phyloP scores from a whole-genome alignment of 1,284 basidiomycete species.

The Ustilago curta region DNA sequence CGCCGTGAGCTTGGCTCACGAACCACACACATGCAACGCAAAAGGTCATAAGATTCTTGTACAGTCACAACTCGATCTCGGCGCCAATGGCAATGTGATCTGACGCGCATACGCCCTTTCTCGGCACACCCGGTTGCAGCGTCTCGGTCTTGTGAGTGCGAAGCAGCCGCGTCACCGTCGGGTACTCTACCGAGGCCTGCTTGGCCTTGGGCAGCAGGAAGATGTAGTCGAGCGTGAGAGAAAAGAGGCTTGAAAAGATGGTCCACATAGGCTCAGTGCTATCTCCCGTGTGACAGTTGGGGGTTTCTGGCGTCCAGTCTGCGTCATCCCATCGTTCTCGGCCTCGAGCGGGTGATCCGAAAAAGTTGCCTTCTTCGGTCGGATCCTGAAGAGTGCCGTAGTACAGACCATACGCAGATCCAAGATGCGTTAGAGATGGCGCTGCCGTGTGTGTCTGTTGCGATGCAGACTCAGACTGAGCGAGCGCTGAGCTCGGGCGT shows the following conservation, averaged over 20 bases:
- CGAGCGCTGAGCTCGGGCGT: conserved; percentile 9
- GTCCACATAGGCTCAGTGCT: conserved; percentile 68
- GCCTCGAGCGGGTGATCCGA: conserved; percentile 45
- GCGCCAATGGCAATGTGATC: conserved; percentile 84
- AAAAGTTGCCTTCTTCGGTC: conserved; percentile 52
- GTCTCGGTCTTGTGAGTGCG: conserved; percentile 76
- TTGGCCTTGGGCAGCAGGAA: conserved; percentile 72
- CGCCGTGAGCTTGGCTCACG: neutral
- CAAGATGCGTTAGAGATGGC: conserved; percentile 7
- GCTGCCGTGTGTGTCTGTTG: neutral
- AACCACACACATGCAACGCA: neutral
- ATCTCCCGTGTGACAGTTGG: conserved; percentile 54
- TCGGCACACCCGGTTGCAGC: conserved; percentile 82
- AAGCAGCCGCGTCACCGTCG: conserved; percentile 76
- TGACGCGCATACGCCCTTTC: conserved; percentile 81
- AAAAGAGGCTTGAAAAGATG: conserved; percentile 63
- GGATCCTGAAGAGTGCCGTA: conserved; percentile 64
- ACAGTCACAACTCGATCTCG: conserved; percentile 45
- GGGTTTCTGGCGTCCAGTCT: conserved; percentile 38
- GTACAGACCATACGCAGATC: conserved; percentile 71
- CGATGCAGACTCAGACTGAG: neutral
- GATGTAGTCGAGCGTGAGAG: conserved; percentile 77
- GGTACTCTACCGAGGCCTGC: conserved; percentile 38
- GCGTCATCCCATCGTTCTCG: conserved; percentile 62
- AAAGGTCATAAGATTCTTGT: neutral